Conservation (phyloP, 1,284 basidiomycete genomes). For the Pseudozyma pruni region DNA sequence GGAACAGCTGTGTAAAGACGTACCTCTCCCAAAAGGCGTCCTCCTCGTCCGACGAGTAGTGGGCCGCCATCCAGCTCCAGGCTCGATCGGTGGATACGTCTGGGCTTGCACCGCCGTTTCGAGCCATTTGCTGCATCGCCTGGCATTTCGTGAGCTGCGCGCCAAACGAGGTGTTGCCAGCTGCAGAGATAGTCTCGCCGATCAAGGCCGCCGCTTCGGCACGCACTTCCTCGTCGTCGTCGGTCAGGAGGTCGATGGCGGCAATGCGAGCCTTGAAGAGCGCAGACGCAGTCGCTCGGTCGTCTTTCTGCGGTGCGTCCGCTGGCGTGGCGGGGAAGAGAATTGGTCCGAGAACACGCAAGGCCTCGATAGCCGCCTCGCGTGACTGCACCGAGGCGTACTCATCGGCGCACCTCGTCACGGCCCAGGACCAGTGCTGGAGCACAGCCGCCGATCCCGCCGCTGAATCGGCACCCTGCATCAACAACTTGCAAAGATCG, state of each 20-base stretch:
- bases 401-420: conserved; percentile 39
- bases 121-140: conserved; percentile 31
- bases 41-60: conserved; percentile 8
- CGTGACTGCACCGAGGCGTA: conserved; percentile 47
- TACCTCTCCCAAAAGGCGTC: conserved; percentile 26
- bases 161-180: neutral
- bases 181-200: conserved; percentile 32
- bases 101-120: conserved; percentile 35
- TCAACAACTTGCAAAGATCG: conserved; percentile 29
- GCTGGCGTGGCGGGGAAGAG: conserved; percentile 23
- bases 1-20: conserved; percentile 33
- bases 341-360: conserved; percentile 24
- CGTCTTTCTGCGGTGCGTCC: neutral
- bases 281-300: neutral
- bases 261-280: conserved; percentile 41
- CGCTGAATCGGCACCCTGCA: neutral
- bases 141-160: conserved; percentile 12
- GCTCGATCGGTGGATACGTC: conserved; percentile 47
- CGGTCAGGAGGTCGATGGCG: conserved; percentile 42
- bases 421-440: conserved; percentile 25
- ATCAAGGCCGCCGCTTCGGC: conserved; percentile 47
- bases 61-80: conserved; percentile 48
- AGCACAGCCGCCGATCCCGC: conserved; percentile 6
- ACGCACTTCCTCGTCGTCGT: conserved; percentile 54
- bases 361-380: conserved; percentile 34